These are phyloP conservation scores for Fusarium sp. DNA, from an alignment of 2,329 filamentous ascomycete species.

Conservation along the genomic window DNA sequence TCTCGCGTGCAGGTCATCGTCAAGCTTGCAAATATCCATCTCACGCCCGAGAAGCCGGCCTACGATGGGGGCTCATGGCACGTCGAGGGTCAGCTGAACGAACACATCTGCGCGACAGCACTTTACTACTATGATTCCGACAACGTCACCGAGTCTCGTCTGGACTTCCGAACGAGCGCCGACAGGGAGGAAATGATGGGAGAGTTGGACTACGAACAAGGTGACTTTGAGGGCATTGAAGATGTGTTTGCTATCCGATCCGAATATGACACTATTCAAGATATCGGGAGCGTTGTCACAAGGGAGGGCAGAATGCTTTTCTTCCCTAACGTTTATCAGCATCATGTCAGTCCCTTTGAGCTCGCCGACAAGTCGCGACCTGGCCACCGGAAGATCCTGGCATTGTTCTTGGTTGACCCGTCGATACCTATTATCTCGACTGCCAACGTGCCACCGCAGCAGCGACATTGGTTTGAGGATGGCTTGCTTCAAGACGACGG, in stretches of 20 bases:
- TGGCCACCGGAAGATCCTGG: slow-evolving; percentile 70
- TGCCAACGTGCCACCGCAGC: slow-evolving; percentile 60
- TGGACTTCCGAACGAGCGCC: slow-evolving; percentile 63
- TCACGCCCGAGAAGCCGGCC: slow-evolving; percentile 67
- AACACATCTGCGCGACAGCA: slow-evolving; percentile 72
- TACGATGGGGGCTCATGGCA: slow-evolving; percentile 69
- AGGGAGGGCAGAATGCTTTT: slow-evolving; percentile 62
- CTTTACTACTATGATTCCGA: slow-evolving; percentile 71
- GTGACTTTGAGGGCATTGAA: slow-evolving; percentile 52
- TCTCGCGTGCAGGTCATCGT: slow-evolving; percentile 70
- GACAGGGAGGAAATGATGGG: slow-evolving; percentile 48
- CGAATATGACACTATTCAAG: slow-evolving; percentile 43
- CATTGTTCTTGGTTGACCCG: slow-evolving; percentile 72
- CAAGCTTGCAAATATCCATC: slow-evolving; percentile 71
- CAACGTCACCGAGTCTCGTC: slow-evolving; percentile 66
- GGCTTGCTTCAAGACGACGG: neutral
- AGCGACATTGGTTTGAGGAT: slow-evolving; percentile 54
- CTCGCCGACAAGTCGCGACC: slow-evolving; percentile 64
- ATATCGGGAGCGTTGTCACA: slow-evolving; percentile 62
- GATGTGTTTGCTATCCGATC: slow-evolving; percentile 53
- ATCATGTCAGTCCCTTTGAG: slow-evolving; percentile 64
- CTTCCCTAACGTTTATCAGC: slow-evolving; percentile 68
- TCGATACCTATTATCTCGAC: slow-evolving; percentile 58
- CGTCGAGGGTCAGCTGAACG: slow-evolving; percentile 68
- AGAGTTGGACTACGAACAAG: slow-evolving; percentile 49